phyloP scores from a whole-genome alignment of 495 filamentous ascomycete species.

The Physcia stellaris region DNA sequence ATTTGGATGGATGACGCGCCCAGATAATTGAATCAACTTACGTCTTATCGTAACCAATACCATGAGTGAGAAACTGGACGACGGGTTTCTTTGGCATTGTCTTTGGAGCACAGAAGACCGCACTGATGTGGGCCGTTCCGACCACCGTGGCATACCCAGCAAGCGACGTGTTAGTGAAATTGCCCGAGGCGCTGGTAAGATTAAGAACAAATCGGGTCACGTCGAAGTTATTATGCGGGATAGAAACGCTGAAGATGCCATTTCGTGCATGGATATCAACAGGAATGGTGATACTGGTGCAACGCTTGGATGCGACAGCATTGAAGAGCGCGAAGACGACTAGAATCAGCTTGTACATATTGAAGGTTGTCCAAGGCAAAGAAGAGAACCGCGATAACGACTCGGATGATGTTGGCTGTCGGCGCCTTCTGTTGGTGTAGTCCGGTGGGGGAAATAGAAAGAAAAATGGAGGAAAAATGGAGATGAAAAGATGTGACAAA shows the following conservation, averaged over 20 bases:
- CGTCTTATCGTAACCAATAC: conserved; percentile 44
- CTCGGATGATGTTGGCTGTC: too few relatives aligned
- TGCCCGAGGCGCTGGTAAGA: conserved; percentile 21
- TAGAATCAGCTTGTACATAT: too few relatives aligned
- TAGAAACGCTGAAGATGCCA: conserved; percentile 23
- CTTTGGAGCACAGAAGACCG: conserved; percentile 23
- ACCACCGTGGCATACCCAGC: conserved; percentile 18
- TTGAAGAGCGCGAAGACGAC: too few relatives aligned
- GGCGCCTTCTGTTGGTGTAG: too few relatives aligned
- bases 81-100: conserved; percentile 20
- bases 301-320: conserved; percentile 22
- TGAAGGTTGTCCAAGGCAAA: too few relatives aligned
- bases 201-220: conserved; percentile 24
- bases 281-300: conserved; percentile 24
- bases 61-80: conserved; percentile 48
- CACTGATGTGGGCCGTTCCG: conserved; percentile 23
- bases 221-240: conserved; percentile 24
- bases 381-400: too few relatives aligned
- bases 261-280: conserved; percentile 23
- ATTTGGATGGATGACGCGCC: too few relatives aligned
- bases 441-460: too few relatives aligned
- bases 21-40: too few relatives aligned
- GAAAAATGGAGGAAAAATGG: too few relatives aligned
- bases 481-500: too few relatives aligned
- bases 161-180: conserved; percentile 21